These are phyloP conservation scores for Clavispora fructus DNA, from an alignment of 805 yeast genomes.

Conservation along the genomic window DNA sequence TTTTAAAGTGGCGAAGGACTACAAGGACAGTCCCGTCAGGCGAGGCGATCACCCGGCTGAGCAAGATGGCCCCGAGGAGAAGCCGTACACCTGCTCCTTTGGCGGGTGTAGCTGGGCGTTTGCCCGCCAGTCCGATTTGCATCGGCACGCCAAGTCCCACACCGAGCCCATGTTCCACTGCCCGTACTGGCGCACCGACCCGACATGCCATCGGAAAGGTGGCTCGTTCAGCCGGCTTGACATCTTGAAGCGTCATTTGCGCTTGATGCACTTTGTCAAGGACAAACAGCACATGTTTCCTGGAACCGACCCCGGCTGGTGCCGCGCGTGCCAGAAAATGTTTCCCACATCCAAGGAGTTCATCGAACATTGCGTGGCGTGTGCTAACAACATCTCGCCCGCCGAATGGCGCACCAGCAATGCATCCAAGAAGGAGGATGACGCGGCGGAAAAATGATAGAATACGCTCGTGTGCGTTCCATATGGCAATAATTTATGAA, in stretches of 20 bases:
- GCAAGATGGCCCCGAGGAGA: slow-evolving; percentile 2
- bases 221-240: slow-evolving; percentile 73
- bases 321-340: slow-evolving; percentile 56
- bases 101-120: slow-evolving; percentile 63
- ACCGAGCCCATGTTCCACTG: slow-evolving; percentile 62
- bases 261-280: slow-evolving; percentile 61
- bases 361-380: slow-evolving; percentile 59
- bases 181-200: slow-evolving; percentile 66
- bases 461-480: neutral
- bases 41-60: neutral
- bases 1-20: neutral
- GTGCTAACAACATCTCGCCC: slow-evolving; percentile 38
- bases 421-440: neutral
- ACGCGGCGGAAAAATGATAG: neutral
- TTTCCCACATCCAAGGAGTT: slow-evolving; percentile 53
- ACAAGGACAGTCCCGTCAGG: neutral
- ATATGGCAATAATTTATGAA: neutral
- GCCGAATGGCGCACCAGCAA: slow-evolving; percentile 5
- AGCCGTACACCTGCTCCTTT: slow-evolving; percentile 38
- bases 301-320: slow-evolving; percentile 55
- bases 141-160: slow-evolving; percentile 65
- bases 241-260: slow-evolving; percentile 67
- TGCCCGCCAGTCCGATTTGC: slow-evolving; percentile 61
- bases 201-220: slow-evolving; percentile 70
- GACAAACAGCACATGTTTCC: slow-evolving; percentile 30